These are phyloP conservation scores for Juglanconis sp. DNA, from an alignment of 2,329 filamentous ascomycete genomes.

Conservation along the genomic window DNA sequence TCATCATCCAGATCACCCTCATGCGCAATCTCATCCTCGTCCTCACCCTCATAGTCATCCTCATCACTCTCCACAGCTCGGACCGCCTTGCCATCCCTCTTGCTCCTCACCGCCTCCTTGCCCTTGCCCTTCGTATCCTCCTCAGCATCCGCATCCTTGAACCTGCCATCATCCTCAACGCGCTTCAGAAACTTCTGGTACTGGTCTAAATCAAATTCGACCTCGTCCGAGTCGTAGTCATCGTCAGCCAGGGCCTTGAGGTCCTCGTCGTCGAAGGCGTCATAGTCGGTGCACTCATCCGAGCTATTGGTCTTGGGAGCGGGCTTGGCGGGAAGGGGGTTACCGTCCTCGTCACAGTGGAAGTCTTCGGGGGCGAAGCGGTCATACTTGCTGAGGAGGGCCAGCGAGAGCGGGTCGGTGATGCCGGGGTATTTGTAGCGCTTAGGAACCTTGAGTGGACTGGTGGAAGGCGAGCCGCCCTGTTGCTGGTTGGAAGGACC, in stretches of 20 bases:
- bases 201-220: constrained; percentile 2
- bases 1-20: background rate
- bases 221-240: constrained; percentile 13
- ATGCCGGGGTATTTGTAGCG: constrained; percentile 8
- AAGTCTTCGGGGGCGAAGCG: constrained; percentile 1
- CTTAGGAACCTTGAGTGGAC: background rate
- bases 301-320: background rate
- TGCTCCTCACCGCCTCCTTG: background rate
- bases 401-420: constrained; percentile 3
- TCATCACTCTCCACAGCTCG: background rate
- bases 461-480: background rate
- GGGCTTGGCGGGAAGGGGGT: background rate
- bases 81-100: background rate
- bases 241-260: constrained; percentile 14
- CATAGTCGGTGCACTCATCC: background rate
- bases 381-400: constrained; percentile 11
- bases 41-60: background rate
- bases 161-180: background rate
- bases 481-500: background rate
- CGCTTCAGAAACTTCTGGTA: constrained; percentile 8
- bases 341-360: background rate
- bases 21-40: background rate
- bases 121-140: background rate
- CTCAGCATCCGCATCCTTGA: too few species aligned
- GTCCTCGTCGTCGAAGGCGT: constrained; percentile 5